Evolutionary conservation across 352 stramenopile species (phyloP), one percentile per base, ranked within the genome.

Genomic region (Phytophthora cactorum): DNA sequence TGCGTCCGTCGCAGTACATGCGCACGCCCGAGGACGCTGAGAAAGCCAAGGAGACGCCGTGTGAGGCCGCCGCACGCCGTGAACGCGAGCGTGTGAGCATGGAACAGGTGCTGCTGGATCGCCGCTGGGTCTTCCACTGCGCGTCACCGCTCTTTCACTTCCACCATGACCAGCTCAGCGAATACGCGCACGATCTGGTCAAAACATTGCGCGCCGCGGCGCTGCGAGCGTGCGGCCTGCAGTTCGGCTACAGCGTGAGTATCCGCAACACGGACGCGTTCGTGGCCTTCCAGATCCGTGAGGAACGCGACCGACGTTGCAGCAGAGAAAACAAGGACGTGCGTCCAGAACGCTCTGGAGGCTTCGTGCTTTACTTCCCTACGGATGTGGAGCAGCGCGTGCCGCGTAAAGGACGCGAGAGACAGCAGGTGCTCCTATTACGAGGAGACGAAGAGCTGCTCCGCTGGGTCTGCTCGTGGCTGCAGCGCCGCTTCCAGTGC

Each of bases 401-500:
- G 15, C 66, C 75, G 27, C 74, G 73, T 59, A 75, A 72, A 66
- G 66, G 64, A 39, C 71, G 75, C 14, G 81, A 91, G 53, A 64
- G 41, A 47, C 69, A 89, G 53, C 73, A 90, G 36, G 75, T 91
- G 29, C 47, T 93, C 45, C 68, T 93, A 52, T 52, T 91, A 34
- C 74, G 79, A 43, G 84, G 84, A 61, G 64, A 86, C 29, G 78
- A 86, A 57, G 67, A 83, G 45, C 72, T 93, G 22, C 52, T 93
- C 17, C 57, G 61, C 9, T 84, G 76, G 70, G 63, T 77, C 11
- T 89, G 84, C 50, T 76, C 70, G 14, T 93, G 84, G 84, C 50
- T 93, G 50, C 84, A 93, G 66, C 82, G 73, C 25, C 80, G 78
- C 66, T 93, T 90, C 63, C 84, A 93, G 63, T 91, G 84, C 52